A percentile compares a stretch with the other conserved stretches of the same genome.
These are phyloP conservation scores for Pseudevernia furfuracea DNA, from an alignment of 495 filamentous ascomycete species.

Conservation along the genomic window DNA sequence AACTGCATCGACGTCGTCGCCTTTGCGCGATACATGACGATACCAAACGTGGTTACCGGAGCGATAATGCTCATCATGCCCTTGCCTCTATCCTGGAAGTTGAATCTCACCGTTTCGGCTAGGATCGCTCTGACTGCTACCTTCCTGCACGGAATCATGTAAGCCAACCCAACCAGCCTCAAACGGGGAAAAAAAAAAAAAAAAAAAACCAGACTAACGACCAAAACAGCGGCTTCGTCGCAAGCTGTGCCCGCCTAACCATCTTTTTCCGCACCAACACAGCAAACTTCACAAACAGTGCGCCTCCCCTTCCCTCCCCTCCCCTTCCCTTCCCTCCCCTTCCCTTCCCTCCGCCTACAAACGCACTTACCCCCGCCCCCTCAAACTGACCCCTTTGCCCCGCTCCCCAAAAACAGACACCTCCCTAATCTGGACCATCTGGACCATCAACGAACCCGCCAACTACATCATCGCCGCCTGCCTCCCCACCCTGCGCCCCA, in stretches of 20 bases:
- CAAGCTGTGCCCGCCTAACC: constrained; percentile 30
- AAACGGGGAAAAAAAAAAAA: no score
- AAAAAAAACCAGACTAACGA: not conserved
- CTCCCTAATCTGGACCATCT: constrained; percentile 31
- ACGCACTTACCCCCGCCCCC: not conserved
- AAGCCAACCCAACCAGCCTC: constrained; percentile 20
- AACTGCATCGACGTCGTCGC: constrained; percentile 29
- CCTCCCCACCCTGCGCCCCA: constrained; percentile 39
- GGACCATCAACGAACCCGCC: constrained; percentile 40
- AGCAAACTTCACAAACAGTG: constrained; percentile 16
- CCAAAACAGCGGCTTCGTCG: constrained; percentile 31
- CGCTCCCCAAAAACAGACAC: no score
- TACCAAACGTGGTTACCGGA: constrained; percentile 35
- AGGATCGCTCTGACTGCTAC: constrained; percentile 38
- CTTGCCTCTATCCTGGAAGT: constrained; percentile 31
- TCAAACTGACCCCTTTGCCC: no score
- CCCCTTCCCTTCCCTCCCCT: not conserved
- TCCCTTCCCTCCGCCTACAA: not conserved
- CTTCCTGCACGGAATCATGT: constrained; percentile 41
- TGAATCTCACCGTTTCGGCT: constrained; percentile 31
- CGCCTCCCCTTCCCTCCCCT: not conserved
- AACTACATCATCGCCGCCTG: constrained; percentile 42
- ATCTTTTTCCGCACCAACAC: constrained; percentile 29
- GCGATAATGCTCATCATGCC: constrained; percentile 32
- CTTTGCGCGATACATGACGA: constrained; percentile 28